A percentile compares a stretch with the other conserved stretches of the same genome.
Conservation (phyloP, 352 stramenopile species). For the Globisporangium polare region DNA sequence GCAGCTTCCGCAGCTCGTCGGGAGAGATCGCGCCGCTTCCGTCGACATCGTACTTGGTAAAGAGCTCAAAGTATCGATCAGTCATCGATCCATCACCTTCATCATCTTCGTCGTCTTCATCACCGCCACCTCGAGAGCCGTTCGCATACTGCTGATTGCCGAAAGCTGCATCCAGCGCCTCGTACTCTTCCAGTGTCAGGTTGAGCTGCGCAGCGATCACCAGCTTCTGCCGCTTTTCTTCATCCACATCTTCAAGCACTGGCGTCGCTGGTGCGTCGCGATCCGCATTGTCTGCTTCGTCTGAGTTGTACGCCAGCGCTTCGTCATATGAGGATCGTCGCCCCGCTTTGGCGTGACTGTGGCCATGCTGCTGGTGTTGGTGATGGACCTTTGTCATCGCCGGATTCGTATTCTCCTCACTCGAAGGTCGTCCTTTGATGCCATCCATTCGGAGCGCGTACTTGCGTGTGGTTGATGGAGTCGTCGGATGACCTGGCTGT, state of each 20-base stretch:
- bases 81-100: conserved; percentile 30
- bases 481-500: conserved; percentile 2
- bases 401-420: conserved; percentile 6
- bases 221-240: conserved; percentile 41
- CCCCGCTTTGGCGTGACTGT: neutral
- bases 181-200: conserved; percentile 66
- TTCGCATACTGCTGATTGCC: conserved; percentile 14
- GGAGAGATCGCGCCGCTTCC: conserved; percentile 75
- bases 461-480: conserved; percentile 25
- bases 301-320: conserved; percentile 33
- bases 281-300: conserved; percentile 14
- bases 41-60: conserved; percentile 75
- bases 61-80: conserved; percentile 49
- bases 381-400: conserved; percentile 13
- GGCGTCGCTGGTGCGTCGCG: conserved; percentile 8
- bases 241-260: conserved; percentile 39
- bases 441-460: conserved; percentile 44
- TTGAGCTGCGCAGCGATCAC: conserved; percentile 58
- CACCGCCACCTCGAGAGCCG: conserved; percentile 10
- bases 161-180: conserved; percentile 58
- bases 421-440: conserved; percentile 24
- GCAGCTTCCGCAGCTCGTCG: conserved; percentile 50
- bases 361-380: conserved; percentile 3
- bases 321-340: conserved; percentile 22
- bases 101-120: conserved; percentile 1